These are phyloP conservation scores for Cercophora newfieldiana DNA, from an alignment of 495 filamentous ascomycete species.

Conservation along the genomic window DNA sequence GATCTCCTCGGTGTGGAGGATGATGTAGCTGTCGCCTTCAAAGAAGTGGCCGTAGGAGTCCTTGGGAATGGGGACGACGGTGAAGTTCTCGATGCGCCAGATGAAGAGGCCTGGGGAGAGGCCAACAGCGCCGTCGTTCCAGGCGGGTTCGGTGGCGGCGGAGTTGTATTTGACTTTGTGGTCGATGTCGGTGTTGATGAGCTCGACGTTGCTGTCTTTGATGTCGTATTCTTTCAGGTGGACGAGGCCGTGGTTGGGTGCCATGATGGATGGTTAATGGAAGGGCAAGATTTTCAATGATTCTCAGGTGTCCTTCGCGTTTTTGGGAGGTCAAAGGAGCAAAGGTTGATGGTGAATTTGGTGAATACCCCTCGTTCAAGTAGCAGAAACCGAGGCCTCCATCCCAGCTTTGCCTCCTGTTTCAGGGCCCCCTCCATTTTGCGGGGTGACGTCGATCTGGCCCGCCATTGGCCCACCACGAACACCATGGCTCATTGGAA, in stretches of 20 bases:
- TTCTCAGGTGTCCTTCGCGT: background rate
- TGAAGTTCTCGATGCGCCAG: constrained; percentile 64
- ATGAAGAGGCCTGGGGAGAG: constrained; percentile 51
- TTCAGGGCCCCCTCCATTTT: background rate
- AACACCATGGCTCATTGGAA: too few relatives aligned
- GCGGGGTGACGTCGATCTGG: background rate
- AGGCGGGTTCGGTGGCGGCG: constrained; percentile 59
- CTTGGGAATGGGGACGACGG: constrained; percentile 59
- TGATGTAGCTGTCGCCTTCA: constrained; percentile 64
- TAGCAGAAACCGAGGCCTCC: background rate
- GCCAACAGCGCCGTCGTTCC: constrained; percentile 55
- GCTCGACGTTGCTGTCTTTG: constrained; percentile 63
- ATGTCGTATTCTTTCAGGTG: constrained; percentile 61
- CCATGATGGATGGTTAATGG: constrained; percentile 37
- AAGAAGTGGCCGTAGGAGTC: constrained; percentile 56
- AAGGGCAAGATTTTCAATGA: background rate
- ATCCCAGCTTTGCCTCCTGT: background rate
- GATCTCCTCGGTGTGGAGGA: constrained; percentile 50
- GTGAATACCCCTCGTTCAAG: too few relatives aligned
- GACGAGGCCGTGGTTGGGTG: constrained; percentile 56
- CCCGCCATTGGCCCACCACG: background rate
- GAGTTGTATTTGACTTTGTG: constrained; percentile 64
- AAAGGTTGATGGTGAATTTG: background rate
- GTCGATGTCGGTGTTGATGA: constrained; percentile 59
- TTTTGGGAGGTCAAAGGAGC: background rate